Conservation (phyloP, 345 rosid genomes). For the Balakata baccata region DNA sequence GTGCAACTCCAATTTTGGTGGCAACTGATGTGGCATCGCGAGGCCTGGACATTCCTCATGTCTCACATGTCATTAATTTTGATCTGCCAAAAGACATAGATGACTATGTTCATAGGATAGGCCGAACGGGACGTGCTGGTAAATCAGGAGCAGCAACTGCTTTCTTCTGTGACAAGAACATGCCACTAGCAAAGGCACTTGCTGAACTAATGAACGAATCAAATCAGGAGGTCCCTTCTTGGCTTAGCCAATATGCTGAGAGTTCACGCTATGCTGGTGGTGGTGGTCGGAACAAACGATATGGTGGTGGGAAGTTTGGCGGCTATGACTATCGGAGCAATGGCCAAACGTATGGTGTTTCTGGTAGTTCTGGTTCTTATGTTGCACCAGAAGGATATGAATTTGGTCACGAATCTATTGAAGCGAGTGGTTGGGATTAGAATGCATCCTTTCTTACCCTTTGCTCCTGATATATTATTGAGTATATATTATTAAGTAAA, state of each 20-base stretch:
- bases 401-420: constrained; percentile 17
- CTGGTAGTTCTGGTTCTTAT: constrained; percentile 1
- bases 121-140: constrained; percentile 58
- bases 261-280: constrained; percentile 19
- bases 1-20: constrained; percentile 47
- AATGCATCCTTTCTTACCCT: not conserved
- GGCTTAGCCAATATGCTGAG: constrained; percentile 40
- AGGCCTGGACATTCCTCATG: constrained; percentile 50
- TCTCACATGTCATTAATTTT: constrained; percentile 53
- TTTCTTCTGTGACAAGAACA: constrained; percentile 45
- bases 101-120: constrained; percentile 57
- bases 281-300: constrained; percentile 6
- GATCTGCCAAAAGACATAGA: constrained; percentile 49
- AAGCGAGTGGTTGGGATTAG: constrained; percentile 47
- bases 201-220: constrained; percentile 45
- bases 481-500: not conserved
- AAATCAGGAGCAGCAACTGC: constrained; percentile 51
- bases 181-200: constrained; percentile 38
- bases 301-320: constrained; percentile 34
- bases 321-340: constrained; percentile 45
- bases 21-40: constrained; percentile 63
- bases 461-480: not conserved
- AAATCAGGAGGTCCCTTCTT: constrained; percentile 45
- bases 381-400: constrained; percentile 3
- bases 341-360: constrained; percentile 3